A percentile compares a stretch with the other conserved stretches of the same genome.
Evolutionary conservation across 2,329 filamentous ascomycete genomes (phyloP).

Genomic region (Elsinoe batatas): DNA sequence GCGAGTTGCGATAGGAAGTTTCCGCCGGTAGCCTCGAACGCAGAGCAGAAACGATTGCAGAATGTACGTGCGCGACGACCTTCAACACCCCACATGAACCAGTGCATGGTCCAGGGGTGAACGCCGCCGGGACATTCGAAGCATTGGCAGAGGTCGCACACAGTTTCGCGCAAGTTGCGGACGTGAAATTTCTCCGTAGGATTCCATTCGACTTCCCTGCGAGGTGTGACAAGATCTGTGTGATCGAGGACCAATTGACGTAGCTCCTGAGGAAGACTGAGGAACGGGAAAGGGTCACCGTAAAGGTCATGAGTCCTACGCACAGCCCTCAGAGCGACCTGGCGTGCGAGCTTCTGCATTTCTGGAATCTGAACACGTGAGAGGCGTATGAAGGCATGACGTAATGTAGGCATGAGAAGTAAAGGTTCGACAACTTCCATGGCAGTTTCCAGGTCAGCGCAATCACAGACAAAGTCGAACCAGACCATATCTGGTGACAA

Average conservation of each 20-base stretch:
- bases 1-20: background rate
- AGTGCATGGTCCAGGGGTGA: background rate
- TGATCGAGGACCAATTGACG: background rate
- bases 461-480: conserved; percentile 1
- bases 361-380: background rate
- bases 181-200: background rate
- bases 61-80: background rate
- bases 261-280: background rate
- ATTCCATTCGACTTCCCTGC: background rate
- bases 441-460: background rate
- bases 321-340: background rate
- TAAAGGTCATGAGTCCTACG: background rate
- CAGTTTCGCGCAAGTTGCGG: background rate
- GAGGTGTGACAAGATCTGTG: background rate
- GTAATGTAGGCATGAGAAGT: background rate
- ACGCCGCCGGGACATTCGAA: background rate
- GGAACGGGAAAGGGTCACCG: background rate
- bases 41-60: conserved; percentile 1
- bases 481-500: background rate
- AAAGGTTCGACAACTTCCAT: background rate
- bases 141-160: background rate
- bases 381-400: conserved; percentile 1
- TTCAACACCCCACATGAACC: background rate
- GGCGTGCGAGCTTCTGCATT: background rate
- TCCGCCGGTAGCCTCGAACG: background rate